These are phyloP conservation scores for Waltergamsia citrina DNA, from an alignment of 2,329 filamentous ascomycete species.

Conservation along the genomic window DNA sequence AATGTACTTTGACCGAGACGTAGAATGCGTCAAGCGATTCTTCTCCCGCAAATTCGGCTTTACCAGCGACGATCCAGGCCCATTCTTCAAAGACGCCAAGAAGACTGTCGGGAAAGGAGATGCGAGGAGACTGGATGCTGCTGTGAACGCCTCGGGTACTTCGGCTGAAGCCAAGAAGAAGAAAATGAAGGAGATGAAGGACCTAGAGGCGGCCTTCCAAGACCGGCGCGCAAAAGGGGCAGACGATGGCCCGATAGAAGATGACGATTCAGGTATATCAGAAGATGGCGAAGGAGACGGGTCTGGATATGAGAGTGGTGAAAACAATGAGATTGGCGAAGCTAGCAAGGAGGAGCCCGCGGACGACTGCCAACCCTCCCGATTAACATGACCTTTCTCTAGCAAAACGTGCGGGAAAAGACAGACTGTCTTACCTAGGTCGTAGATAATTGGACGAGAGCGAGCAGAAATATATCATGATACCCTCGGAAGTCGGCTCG, in stretches of 20 bases:
- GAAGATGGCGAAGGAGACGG: slow-evolving; percentile 17
- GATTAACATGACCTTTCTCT: too few species aligned
- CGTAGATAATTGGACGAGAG: too few species aligned
- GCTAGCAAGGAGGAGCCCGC: slow-evolving; percentile 5
- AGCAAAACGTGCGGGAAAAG: too few species aligned
- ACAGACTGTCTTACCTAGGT: too few species aligned
- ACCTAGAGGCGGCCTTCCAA: slow-evolving; percentile 83
- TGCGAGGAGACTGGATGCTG: slow-evolving; percentile 67
- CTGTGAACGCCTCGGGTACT: slow-evolving; percentile 88
- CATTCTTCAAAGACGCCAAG: slow-evolving; percentile 75
- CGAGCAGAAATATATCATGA: too few species aligned
- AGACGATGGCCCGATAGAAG: slow-evolving; percentile 16
- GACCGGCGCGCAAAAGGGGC: slow-evolving; percentile 52
- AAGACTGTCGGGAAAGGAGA: slow-evolving; percentile 61
- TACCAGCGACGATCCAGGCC: slow-evolving; percentile 69
- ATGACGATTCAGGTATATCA: slow-evolving; percentile 13
- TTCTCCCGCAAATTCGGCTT: slow-evolving; percentile 88
- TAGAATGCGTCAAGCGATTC: slow-evolving; percentile 90
- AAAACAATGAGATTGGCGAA: slow-evolving; percentile 7
- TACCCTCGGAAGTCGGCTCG: too few species aligned
- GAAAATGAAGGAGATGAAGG: slow-evolving; percentile 95
- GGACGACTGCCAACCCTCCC: too few species aligned
- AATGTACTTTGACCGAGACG: slow-evolving; percentile 95
- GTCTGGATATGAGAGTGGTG: slow-evolving; percentile 15
- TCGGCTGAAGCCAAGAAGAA: too few species aligned